Evolutionary conservation across 164 flowering plant species (phyloP), one percentile per base, ranked within the genome.

Genomic region (Stephania japonica): DNA sequence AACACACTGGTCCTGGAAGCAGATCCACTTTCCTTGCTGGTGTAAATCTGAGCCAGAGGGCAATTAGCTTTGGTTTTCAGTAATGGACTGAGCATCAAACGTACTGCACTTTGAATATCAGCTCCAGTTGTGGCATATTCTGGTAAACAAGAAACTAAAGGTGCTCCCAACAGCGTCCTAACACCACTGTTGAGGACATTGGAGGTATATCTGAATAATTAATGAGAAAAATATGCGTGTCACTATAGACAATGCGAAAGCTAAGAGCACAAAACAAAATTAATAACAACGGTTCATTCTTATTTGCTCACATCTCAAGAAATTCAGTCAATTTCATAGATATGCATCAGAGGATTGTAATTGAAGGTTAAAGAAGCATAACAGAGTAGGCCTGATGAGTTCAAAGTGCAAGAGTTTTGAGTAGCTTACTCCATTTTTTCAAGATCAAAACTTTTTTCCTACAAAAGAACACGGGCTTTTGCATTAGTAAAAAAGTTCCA

Each of bases 141-240:
- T 61, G 71, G 83, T 71, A 92, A 68, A 79, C 78, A 87, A 74
- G 93, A 86, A 70, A 96, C 90, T 69, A 92, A 79, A 41, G 99
- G 98, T 24, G 94, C 80, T 70, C 96, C 88, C 67, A 91, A 80
- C 72, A 80, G 78, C 83, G 86, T 86, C 77, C 75, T 75, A 38
- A 84, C 85, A 70, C 83, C 78, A 72, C 74, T 77, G 73, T 76
- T 87, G 56, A 74, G 73, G 59, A 69, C 75, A 68, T 87, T 89
- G 47, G 80, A 38, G 18, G 79, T 56, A 72, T 67, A 77, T 77
- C 91, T 88, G 85, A 24, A 67, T 7, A 65, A 59, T 53, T 43
- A 42, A 24, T 43, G n/a, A 19, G 63, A 56, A 56, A 6, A 14
- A 32, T 4, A 32, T 32, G 38, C 38, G 4, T 32, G 38, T 32